A percentile compares a stretch with the other conserved stretches of the same genome.
These are phyloP conservation scores for Umbilicaria muhlenbergii DNA, from an alignment of 495 filamentous ascomycete genomes.

Conservation along the genomic window DNA sequence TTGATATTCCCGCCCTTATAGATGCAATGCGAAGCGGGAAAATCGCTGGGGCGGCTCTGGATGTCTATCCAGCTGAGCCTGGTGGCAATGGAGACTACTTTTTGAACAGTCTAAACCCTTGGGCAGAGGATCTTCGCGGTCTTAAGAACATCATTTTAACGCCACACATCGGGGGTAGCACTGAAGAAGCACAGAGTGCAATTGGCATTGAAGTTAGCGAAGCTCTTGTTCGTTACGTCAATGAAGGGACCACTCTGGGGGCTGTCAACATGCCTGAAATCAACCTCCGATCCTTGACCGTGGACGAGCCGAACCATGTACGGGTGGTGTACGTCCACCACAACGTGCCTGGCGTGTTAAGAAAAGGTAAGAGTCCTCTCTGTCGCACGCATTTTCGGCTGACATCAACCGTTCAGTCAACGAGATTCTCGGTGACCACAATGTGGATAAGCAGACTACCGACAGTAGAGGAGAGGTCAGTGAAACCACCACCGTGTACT, in stretches of 20 bases:
- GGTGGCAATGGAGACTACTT: conserved; percentile 92
- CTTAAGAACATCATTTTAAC: conserved; percentile 90
- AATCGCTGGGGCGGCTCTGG: conserved; percentile 84
- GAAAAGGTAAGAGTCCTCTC: conserved; percentile 40
- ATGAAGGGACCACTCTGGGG: conserved; percentile 72
- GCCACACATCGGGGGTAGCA: conserved; percentile 93
- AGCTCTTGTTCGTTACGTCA: conserved; percentile 82
- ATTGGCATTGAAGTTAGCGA: conserved; percentile 90
- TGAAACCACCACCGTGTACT: conserved; percentile 11
- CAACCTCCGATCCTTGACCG: conserved; percentile 65
- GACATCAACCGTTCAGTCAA: conserved; percentile 45
- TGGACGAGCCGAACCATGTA: conserved; percentile 76
- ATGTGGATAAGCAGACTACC: conserved; percentile 96
- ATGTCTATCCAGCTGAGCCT: conserved; percentile 92
- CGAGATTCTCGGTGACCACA: conserved; percentile 82
- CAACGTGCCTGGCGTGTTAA: conserved; percentile 88
- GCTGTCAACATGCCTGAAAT: conserved; percentile 97
- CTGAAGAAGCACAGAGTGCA: conserved; percentile 92
- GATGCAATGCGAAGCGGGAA: conserved; percentile 77
- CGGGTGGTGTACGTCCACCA: conserved; percentile 91
- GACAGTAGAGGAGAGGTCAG: conserved; percentile 81
- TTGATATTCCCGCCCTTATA: conserved; percentile 87
- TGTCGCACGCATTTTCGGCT: conserved; percentile 1
- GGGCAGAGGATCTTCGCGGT: conserved; percentile 71
- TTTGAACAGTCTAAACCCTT: conserved; percentile 64